Base-by-base conservation (phyloP, 306 rosid genomes). In the Pyrus communis region DNA sequence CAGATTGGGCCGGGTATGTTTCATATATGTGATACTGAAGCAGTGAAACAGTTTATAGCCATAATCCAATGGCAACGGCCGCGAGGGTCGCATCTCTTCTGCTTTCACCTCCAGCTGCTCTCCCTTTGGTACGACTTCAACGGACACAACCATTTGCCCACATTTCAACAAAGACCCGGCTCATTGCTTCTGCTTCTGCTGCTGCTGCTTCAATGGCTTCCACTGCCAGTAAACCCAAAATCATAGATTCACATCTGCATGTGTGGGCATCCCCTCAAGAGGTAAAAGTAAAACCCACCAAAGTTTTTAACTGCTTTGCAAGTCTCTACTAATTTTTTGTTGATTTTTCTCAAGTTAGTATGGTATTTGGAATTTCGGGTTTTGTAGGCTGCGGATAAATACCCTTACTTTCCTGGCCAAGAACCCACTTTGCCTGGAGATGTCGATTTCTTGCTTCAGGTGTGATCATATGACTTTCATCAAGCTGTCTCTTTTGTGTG, bases 211-310 rank as follows among this genome's bases (percentile, higher is more conserved):
- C 45, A 76, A 90, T 90, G 96, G 83, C 87, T 10, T 25, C 80
- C 28, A 69, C 15, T 52, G 81, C 9, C 27, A 35, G 28, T 7
- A 73, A 13, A 40, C 4, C 67, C 71, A 88, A 86, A 73, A 66
- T 87, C 76, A 82, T 93, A 4, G 98, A 91, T 79, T 91, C 98
- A 4, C 98, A 93, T 88, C 87, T 91, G 0, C 98, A 93, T 79
- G 93, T 93, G 4, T 93, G 98, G 97, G 97, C 97, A 55, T 93
- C 97, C 55, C 84, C 88, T 54, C 67, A 88, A 75, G 89, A 93
- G 90, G 98, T 88, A 83, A 40, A 2, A 40, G 45, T 19, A 2
- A 14, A 52, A 52, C 17, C 7, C 11, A 11, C 21, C 46, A 67
- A 30, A 42, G 57, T 1, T 14, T 18, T 12, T 6, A 9, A 46